Evolutionary conservation across 208 protist species (phyloP).

Genomic region (Trypanosoma rangeli): DNA sequence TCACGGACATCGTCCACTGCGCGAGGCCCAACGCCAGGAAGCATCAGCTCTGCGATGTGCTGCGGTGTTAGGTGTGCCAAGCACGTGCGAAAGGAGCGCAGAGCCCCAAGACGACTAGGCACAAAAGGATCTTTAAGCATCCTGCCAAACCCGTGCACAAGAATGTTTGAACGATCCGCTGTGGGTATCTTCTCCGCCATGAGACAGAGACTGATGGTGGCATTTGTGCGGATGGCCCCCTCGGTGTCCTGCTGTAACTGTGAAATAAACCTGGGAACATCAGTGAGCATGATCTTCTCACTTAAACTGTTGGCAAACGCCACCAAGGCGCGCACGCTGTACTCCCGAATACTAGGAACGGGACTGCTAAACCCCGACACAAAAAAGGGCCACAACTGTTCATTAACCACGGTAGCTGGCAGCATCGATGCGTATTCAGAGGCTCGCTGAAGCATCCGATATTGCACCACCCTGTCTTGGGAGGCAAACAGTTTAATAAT

Average conservation of each 20-base stretch:
- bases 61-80: slow-evolving; percentile 36
- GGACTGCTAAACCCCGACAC: slow-evolving; percentile 60
- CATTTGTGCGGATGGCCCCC: slow-evolving; percentile 83
- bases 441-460: slow-evolving; percentile 59
- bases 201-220: slow-evolving; percentile 78
- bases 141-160: slow-evolving; percentile 64
- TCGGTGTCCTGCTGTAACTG: slow-evolving; percentile 76
- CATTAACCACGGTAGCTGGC: slow-evolving; percentile 36
- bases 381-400: slow-evolving; percentile 75
- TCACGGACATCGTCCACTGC: slow-evolving; percentile 59
- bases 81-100: slow-evolving; percentile 53
- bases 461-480: slow-evolving; percentile 57
- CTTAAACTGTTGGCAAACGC: slow-evolving; percentile 59
- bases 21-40: slow-evolving; percentile 61
- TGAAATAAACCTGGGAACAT: slow-evolving; percentile 55
- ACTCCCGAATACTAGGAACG: slow-evolving; percentile 64
- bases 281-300: slow-evolving; percentile 41
- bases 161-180: slow-evolving; percentile 40
- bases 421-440: slow-evolving; percentile 49
- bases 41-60: slow-evolving; percentile 49
- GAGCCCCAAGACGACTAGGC: slow-evolving; percentile 59
- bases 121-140: slow-evolving; percentile 86
- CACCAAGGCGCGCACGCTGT: slow-evolving; percentile 71
- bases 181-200: slow-evolving; percentile 52
- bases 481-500: slow-evolving; percentile 65